A percentile compares a stretch with the other conserved stretches of the same genome.
Evolutionary conservation across 345 rosid genomes (phyloP).

Genomic region (Gossypium herbaceum): DNA sequence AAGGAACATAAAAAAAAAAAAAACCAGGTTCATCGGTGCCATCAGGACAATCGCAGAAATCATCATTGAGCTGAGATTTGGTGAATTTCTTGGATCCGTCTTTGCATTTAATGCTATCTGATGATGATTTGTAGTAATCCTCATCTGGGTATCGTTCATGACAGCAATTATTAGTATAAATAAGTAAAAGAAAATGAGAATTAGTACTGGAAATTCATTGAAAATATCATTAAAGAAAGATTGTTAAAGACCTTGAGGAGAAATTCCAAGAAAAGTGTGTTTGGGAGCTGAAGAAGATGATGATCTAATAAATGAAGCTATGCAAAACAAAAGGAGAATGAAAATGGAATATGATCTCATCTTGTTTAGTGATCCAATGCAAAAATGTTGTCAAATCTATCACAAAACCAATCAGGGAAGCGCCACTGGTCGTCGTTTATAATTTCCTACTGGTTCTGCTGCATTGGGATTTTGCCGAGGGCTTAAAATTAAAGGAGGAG

Average conservation of each 20-base stretch:
- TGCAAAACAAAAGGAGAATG: slow-evolving; percentile 20
- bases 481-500: background rate
- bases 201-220: background rate
- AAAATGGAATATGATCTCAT: slow-evolving; percentile 35
- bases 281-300: slow-evolving; percentile 30
- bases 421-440: background rate
- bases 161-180: background rate
- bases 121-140: slow-evolving; percentile 59
- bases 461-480: background rate
- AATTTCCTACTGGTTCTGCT: background rate
- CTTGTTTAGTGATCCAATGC: slow-evolving; percentile 15
- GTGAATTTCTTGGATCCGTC: slow-evolving; percentile 81
- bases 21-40: slow-evolving; percentile 95
- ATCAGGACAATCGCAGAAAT: slow-evolving; percentile 90
- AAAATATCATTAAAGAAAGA: background rate
- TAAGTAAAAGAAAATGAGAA: background rate
- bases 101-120: slow-evolving; percentile 58
- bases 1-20: background rate
- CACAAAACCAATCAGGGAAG: background rate
- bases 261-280: slow-evolving; percentile 68
- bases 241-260: slow-evolving; percentile 64
- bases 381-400: background rate
- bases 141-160: slow-evolving; percentile 46
- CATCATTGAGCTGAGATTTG: slow-evolving; percentile 79
- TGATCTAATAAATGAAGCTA: slow-evolving; percentile 40